Base-by-base conservation (phyloP, 2,329 filamentous ascomycete species). In the Arthrobotrys iridis region DNA sequence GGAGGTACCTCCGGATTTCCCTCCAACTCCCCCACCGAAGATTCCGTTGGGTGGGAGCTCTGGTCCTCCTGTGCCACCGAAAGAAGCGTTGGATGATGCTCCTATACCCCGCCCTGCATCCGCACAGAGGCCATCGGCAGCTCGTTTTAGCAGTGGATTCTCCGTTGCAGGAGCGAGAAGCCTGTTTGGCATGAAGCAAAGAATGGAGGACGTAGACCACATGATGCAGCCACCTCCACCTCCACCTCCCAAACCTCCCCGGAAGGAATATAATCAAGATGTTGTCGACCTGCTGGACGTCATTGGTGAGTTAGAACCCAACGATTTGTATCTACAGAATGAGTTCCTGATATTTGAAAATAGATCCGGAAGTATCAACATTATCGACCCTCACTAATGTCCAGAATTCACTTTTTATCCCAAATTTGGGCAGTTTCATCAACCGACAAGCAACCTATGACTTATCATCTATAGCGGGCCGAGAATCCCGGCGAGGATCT, bases 391-490 rank as follows among this genome's bases (percentile, higher is more conserved):
- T 96, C 7, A 96, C 91, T 45, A 96, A 96, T 79, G 89, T 96
- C 18, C 92, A 96, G 80, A 96, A 96, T 81, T 95, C 92, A 0
- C 87, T 96, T 7, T 96, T 96, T 82, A 84, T 96, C 1, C 93
- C 93, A 0, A 90, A 93, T 77, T 84, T 96, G n/a, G 92, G 92
- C 41, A 84, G 85, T 71, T 88, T 88, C 78, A 79, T 96, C 57
- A 95, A 96, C 79, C 87, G 93, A 55, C 86, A 89, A 74, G 92
- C 92, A 0, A 93, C 91, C 0, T 96, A 95, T 81, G 88, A 88
- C 43, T 84, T 95, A 5, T 89, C 89, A 4, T 86, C 26, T 43
- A 35, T 48, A 71, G 77, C n/a, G 46, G 77, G 18, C 77, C 79
- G 35, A 64, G 74, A 68, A 33, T 80, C 52, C 75, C 78, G 67